Base-by-base conservation (phyloP, 495 filamentous ascomycete species). In the Daldinia vernicosa region DNA sequence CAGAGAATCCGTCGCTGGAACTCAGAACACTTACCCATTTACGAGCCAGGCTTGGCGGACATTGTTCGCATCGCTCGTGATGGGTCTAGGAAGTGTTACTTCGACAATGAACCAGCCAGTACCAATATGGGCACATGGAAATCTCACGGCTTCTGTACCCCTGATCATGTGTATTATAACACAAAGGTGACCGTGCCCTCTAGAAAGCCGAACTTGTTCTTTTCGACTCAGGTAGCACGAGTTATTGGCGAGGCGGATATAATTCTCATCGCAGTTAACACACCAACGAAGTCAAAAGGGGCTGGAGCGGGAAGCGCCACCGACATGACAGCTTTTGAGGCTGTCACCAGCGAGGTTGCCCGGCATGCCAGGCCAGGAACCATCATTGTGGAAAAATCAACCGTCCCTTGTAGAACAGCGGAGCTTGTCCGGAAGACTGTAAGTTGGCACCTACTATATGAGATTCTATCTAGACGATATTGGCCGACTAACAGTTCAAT, bases 351-450 rank as follows among this genome's bases (percentile, higher is more conserved):
- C 43, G 87, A 86, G 28, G 89, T 95, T 33, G 93, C 92, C 0
- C 79, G 84, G 53, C 80, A 89, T 57, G 89, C 92, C 9, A 86
- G 83, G 51, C 77, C 83, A 6, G 90, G 90, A 22, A 88, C 90
- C 45, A 92, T 95, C 63, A 83, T 96, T 19, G 92, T 95, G 1
- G 93, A 95, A 80, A 95, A 95, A 79, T 90, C 87, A 50, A 96
- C 93, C 0, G 93, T 96, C 28, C 93, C 93, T 5, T 93, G 90
- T 70, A 83, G 90, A 19, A 96, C 93, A 5, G 90, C 92, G 0
- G 84, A 92, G 39, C 84, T 88, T 30, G 86, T 96, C 22, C 84
- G 87, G 54, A 85, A 89, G 56, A 92, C 89, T 63, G 88, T 90
- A 74, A 83, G 85, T 74, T 61, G 1, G 32, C 22, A 24, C 32